These are phyloP conservation scores for Amaranthus hypochondriacus DNA, from an alignment of 148 eudicot species.

Conservation along the genomic window DNA sequence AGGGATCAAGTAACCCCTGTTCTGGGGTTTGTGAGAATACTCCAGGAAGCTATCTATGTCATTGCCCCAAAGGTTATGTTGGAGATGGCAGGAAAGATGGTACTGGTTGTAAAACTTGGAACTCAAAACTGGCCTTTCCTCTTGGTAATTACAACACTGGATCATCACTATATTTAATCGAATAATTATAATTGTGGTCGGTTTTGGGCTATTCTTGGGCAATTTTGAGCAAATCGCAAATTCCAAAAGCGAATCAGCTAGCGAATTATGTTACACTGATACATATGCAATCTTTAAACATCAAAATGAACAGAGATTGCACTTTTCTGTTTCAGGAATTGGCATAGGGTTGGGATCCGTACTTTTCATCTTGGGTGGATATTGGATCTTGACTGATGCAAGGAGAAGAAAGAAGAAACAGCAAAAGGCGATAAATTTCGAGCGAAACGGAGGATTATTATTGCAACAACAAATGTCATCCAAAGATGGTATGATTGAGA, in stretches of 20 bases:
- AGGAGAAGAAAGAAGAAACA: conserved; percentile 10
- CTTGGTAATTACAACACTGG: background rate
- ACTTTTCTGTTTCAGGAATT: conserved; percentile 6
- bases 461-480: conserved; percentile 29
- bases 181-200: no score
- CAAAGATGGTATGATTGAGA: conserved; percentile 16
- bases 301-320: no score
- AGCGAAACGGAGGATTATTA: conserved; percentile 24
- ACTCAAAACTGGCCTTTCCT: background rate
- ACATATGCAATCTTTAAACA: no score
- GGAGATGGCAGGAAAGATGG: conserved; percentile 16
- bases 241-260: no score
- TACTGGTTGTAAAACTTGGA: conserved; percentile 6
- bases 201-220: no score
- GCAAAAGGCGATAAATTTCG: conserved; percentile 17
- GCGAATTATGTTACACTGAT: no score
- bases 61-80: conserved; percentile 8
- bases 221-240: no score
- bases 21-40: conserved; percentile 2
- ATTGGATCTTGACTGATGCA: conserved; percentile 4
- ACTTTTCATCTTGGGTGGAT: conserved; percentile 1
- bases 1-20: conserved; percentile 10
- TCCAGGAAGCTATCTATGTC: conserved; percentile 11
- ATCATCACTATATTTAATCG: no score
- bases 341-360: conserved; percentile 18